These are phyloP conservation scores for Wickerhamomyces chambardii DNA, from an alignment of 805 yeast species.

Conservation along the genomic window DNA sequence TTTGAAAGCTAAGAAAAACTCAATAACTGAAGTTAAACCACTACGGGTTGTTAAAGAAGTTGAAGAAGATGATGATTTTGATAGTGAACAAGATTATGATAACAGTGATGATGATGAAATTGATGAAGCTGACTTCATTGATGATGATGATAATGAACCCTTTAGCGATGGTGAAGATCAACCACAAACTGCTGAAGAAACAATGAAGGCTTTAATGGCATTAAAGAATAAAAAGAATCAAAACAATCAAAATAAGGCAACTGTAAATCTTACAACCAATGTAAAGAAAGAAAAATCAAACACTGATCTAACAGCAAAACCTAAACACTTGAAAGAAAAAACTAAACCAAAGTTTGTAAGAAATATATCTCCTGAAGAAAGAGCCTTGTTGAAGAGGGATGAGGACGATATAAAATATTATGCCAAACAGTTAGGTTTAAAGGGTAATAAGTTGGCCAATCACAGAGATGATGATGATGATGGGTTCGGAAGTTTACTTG, in stretches of 20 bases:
- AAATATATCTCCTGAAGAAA: constrained; percentile 32
- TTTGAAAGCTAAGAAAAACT: constrained; percentile 23
- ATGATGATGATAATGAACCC: background rate
- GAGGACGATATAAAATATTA: constrained; percentile 77
- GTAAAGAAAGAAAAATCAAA: constrained; percentile 7
- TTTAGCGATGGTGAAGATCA: constrained; percentile 12
- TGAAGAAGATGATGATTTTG: constrained; percentile 4
- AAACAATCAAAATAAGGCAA: constrained; percentile 7
- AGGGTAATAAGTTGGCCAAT: constrained; percentile 41
- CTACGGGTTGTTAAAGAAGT: constrained; percentile 2
- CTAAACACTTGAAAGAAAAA: too few relatives aligned
- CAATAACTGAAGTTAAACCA: constrained; percentile 1
- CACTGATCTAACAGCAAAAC: too few relatives aligned
- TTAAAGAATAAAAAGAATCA: constrained; percentile 6
- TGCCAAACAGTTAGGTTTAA: constrained; percentile 72
- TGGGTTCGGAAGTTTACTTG: constrained; percentile 73
- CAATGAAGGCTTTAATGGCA: constrained; percentile 24
- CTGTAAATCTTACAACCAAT: constrained; percentile 14
- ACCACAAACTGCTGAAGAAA: constrained; percentile 23
- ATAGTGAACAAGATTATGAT: constrained; percentile 4
- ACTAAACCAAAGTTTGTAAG: constrained; percentile 5
- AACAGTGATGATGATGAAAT: constrained; percentile 9
- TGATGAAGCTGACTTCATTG: constrained; percentile 6
- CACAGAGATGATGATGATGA: constrained; percentile 50
- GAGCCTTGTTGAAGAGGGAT: constrained; percentile 43